phyloP scores from a whole-genome alignment of 208 protist genomes.

The Trypanosomatidae sp. region DNA sequence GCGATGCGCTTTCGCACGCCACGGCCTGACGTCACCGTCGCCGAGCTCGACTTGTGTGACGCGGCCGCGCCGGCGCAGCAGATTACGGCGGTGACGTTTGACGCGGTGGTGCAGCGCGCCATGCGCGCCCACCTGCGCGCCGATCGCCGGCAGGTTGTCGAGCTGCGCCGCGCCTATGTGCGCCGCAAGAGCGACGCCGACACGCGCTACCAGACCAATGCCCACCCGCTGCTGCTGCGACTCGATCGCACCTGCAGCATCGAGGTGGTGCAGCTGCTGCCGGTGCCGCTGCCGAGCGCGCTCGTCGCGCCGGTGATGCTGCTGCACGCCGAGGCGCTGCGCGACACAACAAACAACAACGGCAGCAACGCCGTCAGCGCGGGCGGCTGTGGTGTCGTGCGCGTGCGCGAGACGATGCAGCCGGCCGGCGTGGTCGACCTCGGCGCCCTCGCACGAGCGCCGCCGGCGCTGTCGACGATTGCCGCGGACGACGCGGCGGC shows the following conservation, averaged over 20 bases:
- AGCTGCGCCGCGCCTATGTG: constrained; percentile 52
- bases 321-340: not conserved
- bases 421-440: constrained; percentile 46
- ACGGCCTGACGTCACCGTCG: constrained; percentile 35
- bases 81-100: constrained; percentile 75
- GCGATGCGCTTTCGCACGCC: constrained; percentile 48
- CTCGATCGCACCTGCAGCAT: constrained; percentile 46
- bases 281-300: constrained; percentile 7
- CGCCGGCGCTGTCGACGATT: not conserved
- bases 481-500: not conserved
- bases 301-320: not conserved
- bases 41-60: constrained; percentile 69
- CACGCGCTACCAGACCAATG: constrained; percentile 56
- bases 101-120: constrained; percentile 44
- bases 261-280: constrained; percentile 62
- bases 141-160: constrained; percentile 57
- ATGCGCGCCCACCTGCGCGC: constrained; percentile 46
- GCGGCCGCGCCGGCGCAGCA: constrained; percentile 25
- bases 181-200: constrained; percentile 61
- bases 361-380: too few species aligned
- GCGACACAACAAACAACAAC: too few species aligned
- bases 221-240: constrained; percentile 54
- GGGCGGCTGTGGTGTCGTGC: constrained; percentile 11
- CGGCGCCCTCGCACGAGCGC: constrained; percentile 12
- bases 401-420: constrained; percentile 24